Base-by-base conservation (phyloP, 2,329 filamentous ascomycete species). In the Xylariaceae sp. region DNA sequence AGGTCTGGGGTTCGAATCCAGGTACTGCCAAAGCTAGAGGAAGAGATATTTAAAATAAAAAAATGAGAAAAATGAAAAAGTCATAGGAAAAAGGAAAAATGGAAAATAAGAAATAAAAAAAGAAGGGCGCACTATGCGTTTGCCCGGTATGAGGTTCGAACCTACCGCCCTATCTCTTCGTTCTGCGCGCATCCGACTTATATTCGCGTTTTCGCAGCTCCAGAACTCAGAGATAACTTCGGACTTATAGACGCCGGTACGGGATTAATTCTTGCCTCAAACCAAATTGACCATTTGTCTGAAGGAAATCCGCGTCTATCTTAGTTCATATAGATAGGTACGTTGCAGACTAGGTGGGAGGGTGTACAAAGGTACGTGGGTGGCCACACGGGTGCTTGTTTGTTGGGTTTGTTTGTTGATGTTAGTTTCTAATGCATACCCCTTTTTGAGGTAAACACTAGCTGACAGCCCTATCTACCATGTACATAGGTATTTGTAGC, bases 211-310 rank as follows among this genome's bases (percentile, higher is more conserved):
- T 26, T 17, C 26, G 14, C 11, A 2, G 19, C 16, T 37, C 47
- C 16, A 33, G 14, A 28, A 41, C 19, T 41, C 36, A 40, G 17
- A 23, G 26, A 19, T 50, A 50, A 50, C 47, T 50, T 44, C 49
- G 40, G 49, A 44, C 49, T 52, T 43, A 52, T 37, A 52, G 49
- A 34, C 31, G 49, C 49, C 40, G 49, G 49, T 52, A 44, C 40
- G 49, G 29, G 40, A 37, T 43, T 52, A 7, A 29, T 19, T 24
- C 12, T 43, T 29, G 14, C 39, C 47, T 19, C 36, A 4, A 44
- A 52, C 39, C 49, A 26, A 51, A 19, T 44, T 1, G 21, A 36
- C 49, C 49, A 52, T 29, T 52, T n/a, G n/a, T n/a, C n/a, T n/a
- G n/a, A n/a, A n/a, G n/a, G n/a, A n/a, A n/a, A n/a, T n/a, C n/a